These are phyloP conservation scores for Boletus speciosus DNA, from an alignment of 768 basidiomycete species.

Conservation along the genomic window DNA sequence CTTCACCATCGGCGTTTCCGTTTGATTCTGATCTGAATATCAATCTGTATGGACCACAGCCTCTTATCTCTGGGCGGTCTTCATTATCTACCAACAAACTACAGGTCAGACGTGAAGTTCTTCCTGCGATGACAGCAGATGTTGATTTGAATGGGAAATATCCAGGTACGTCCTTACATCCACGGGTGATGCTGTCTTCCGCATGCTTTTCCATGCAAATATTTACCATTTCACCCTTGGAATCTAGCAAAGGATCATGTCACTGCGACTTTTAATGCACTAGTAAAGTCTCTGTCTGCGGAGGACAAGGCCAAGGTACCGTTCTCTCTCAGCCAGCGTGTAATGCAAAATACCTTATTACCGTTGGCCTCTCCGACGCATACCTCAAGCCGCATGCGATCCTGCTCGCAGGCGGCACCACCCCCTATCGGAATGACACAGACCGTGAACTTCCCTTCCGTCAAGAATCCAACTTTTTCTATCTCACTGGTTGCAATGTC, in stretches of 20 bases:
- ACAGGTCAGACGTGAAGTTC: background rate
- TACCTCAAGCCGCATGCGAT: constrained; percentile 60
- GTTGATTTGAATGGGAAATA: constrained; percentile 15
- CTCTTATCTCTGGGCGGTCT: no score
- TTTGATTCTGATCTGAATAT: no score
- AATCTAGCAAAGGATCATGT: constrained; percentile 49
- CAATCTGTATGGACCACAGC: no score
- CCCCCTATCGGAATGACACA: constrained; percentile 73
- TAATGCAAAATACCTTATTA: background rate
- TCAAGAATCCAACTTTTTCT: constrained; percentile 85
- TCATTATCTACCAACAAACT: background rate
- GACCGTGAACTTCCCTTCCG: constrained; percentile 76
- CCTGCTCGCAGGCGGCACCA: constrained; percentile 61
- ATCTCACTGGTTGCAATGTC: constrained; percentile 75
- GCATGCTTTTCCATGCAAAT: background rate
- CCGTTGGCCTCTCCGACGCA: background rate
- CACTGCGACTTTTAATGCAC: constrained; percentile 48
- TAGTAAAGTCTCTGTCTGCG: constrained; percentile 48
- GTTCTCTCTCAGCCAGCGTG: background rate
- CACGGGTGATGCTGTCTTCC: background rate
- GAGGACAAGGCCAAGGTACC: constrained; percentile 51
- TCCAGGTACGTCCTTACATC: constrained; percentile 15
- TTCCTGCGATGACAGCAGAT: constrained; percentile 5
- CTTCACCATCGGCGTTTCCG: constrained; percentile 68
- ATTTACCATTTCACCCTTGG: background rate